phyloP scores from a whole-genome alignment of 2,329 filamentous ascomycete species.

The Rhynchosporium secalis region DNA sequence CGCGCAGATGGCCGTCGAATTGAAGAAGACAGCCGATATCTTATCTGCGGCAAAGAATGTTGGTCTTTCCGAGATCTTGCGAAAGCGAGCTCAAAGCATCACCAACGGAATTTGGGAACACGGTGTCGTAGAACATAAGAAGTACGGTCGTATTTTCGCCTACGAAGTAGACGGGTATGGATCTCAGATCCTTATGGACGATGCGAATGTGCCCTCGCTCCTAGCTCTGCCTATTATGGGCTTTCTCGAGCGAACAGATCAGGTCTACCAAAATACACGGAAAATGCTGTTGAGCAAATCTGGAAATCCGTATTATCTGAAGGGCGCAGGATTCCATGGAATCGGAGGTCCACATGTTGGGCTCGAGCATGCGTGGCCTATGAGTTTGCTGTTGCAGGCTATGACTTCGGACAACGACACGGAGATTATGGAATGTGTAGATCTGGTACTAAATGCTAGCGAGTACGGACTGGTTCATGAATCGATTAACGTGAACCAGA shows the following conservation, averaged over 20 bases:
- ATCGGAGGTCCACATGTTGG: constrained; percentile 89
- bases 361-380: constrained; percentile 90
- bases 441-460: constrained; percentile 73
- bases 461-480: constrained; percentile 85
- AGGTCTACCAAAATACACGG: constrained; percentile 84
- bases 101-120: constrained; percentile 80
- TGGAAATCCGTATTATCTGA: constrained; percentile 83
- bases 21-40: constrained; percentile 71
- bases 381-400: constrained; percentile 88
- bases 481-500: constrained; percentile 78
- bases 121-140: constrained; percentile 74
- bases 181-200: constrained; percentile 81
- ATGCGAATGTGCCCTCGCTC: constrained; percentile 82
- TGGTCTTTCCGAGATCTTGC: constrained; percentile 55
- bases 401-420: constrained; percentile 82
- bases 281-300: constrained; percentile 54
- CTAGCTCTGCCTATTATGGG: constrained; percentile 77
- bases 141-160: constrained; percentile 77
- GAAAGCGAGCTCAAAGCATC: constrained; percentile 62
- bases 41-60: constrained; percentile 59
- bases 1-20: constrained; percentile 91
- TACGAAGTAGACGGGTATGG: constrained; percentile 89
- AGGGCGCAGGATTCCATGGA: constrained; percentile 74
- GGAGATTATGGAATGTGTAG: constrained; percentile 75
- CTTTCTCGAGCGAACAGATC: constrained; percentile 64